Percentiles rank a stretch among this genome's conserved stretches.
phyloP scores from a whole-genome alignment of 768 basidiomycete genomes.

The Melanogaster broomeanus region DNA sequence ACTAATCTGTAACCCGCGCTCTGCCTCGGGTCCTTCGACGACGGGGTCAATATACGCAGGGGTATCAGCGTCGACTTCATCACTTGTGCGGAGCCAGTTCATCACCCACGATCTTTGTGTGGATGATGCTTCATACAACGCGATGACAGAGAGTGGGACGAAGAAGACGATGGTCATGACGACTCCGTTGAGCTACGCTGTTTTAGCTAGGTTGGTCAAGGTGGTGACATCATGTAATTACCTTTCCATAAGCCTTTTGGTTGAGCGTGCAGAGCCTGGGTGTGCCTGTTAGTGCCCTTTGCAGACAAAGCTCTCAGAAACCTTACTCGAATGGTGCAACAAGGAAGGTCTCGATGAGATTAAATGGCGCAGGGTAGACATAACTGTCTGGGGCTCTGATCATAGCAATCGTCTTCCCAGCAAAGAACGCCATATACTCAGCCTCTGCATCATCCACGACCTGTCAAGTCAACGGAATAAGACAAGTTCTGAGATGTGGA shows the following conservation, averaged over 20 bases:
- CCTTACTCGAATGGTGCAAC: slow-evolving; percentile 87
- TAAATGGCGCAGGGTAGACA: slow-evolving; percentile 91
- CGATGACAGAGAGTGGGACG: slow-evolving; percentile 72
- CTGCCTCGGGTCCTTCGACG: slow-evolving; percentile 55
- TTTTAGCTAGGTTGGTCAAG: slow-evolving; percentile 1
- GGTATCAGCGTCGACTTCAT: slow-evolving; percentile 59
- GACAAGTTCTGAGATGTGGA: neutral
- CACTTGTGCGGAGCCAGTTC: slow-evolving; percentile 61
- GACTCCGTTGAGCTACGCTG: slow-evolving; percentile 64
- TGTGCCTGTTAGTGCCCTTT: slow-evolving; percentile 2
- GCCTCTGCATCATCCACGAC: slow-evolving; percentile 84
- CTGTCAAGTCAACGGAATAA: slow-evolving; percentile 37
- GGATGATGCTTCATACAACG: slow-evolving; percentile 68
- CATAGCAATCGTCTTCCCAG: slow-evolving; percentile 82
- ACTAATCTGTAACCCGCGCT: slow-evolving; percentile 62
- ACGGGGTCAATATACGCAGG: slow-evolving; percentile 59
- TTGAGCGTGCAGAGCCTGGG: slow-evolving; percentile 48
- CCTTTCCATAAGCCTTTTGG: slow-evolving; percentile 60
- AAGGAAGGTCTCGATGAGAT: slow-evolving; percentile 77
- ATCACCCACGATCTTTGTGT: slow-evolving; percentile 63
- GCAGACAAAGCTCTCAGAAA: neutral
- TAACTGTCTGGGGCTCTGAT: slow-evolving; percentile 81
- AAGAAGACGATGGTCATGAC: slow-evolving; percentile 85
- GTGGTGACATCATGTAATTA: slow-evolving; percentile 14
- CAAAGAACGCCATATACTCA: slow-evolving; percentile 89